Percentiles rank a stretch among this genome's conserved stretches.
Evolutionary conservation across 495 filamentous ascomycete genomes (phyloP).

Genomic region (Neurospora cerealis): DNA sequence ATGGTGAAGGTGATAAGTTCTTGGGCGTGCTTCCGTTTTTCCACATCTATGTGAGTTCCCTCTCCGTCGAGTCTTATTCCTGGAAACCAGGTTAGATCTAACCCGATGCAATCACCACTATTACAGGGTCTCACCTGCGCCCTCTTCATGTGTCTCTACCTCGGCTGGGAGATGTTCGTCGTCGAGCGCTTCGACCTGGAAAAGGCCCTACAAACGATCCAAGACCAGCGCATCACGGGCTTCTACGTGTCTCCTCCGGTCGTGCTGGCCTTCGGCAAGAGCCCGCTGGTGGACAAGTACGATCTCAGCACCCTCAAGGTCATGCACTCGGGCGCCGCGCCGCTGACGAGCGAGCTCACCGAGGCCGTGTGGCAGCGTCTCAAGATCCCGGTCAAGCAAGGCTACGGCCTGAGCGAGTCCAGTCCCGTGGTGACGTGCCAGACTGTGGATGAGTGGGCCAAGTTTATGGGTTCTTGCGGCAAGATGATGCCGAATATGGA

Average conservation of each 20-base stretch:
- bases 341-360: slow-evolving; percentile 73
- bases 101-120: neutral
- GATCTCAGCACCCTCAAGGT: slow-evolving; percentile 71
- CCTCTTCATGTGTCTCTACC: slow-evolving; percentile 39
- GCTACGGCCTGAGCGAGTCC: slow-evolving; percentile 48
- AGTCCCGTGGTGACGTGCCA: slow-evolving; percentile 46
- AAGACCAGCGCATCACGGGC: slow-evolving; percentile 66
- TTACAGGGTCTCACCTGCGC: slow-evolving; percentile 27
- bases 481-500: slow-evolving; percentile 70
- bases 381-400: slow-evolving; percentile 58
- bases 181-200: slow-evolving; percentile 81
- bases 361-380: slow-evolving; percentile 67
- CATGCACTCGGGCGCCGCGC: slow-evolving; percentile 85
- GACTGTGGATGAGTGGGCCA: slow-evolving; percentile 68
- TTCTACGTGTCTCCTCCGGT: slow-evolving; percentile 81
- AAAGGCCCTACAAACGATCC: slow-evolving; percentile 63
- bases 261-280: slow-evolving; percentile 68
- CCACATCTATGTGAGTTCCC: slow-evolving; percentile 67
- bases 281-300: slow-evolving; percentile 65
- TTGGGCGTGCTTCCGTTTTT: slow-evolving; percentile 86
- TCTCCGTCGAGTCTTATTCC: neutral
- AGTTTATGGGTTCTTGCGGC: slow-evolving; percentile 70
- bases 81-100: neutral
- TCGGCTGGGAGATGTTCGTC: slow-evolving; percentile 60
- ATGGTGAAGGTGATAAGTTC: slow-evolving; percentile 58